Conservation (phyloP, 768 basidiomycete genomes). For the Kwoniella heveanensis region DNA sequence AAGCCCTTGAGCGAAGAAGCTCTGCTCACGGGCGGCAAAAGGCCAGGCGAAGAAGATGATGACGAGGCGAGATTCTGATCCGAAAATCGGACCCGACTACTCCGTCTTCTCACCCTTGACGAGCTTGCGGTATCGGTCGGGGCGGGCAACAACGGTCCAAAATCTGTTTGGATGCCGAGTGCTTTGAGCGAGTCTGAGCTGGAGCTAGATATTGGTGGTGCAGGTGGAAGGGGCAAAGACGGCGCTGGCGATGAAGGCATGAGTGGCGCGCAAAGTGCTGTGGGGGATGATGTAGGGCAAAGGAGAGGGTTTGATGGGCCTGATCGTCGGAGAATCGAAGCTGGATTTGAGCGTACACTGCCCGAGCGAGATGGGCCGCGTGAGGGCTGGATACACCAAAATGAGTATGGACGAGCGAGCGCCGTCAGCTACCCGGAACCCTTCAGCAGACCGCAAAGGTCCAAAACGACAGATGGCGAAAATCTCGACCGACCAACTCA, state of each 20-base stretch:
- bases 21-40: neutral
- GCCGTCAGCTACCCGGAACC: too few relatives aligned
- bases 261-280: too few relatives aligned
- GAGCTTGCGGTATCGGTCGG: neutral
- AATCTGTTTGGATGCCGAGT: slow-evolving; percentile 1
- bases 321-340: slow-evolving; percentile 16
- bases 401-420: too few relatives aligned
- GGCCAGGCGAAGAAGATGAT: neutral
- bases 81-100: slow-evolving; percentile 23
- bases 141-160: slow-evolving; percentile 9
- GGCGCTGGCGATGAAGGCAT: slow-evolving; percentile 14
- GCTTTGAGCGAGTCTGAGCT: neutral
- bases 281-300: neutral
- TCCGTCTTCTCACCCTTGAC: slow-evolving; percentile 5
- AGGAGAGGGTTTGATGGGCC: neutral
- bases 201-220: neutral
- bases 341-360: neutral
- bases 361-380: slow-evolving; percentile 1
- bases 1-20: slow-evolving; percentile 6
- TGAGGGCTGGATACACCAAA: neutral
- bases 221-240: slow-evolving; percentile 11
- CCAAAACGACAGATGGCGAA: too few relatives aligned
- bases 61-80: slow-evolving; percentile 19
- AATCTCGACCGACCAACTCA: too few relatives aligned
- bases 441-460: too few relatives aligned